These are phyloP conservation scores for Geum urbanum DNA, from an alignment of 306 rosid species.

Conservation along the genomic window DNA sequence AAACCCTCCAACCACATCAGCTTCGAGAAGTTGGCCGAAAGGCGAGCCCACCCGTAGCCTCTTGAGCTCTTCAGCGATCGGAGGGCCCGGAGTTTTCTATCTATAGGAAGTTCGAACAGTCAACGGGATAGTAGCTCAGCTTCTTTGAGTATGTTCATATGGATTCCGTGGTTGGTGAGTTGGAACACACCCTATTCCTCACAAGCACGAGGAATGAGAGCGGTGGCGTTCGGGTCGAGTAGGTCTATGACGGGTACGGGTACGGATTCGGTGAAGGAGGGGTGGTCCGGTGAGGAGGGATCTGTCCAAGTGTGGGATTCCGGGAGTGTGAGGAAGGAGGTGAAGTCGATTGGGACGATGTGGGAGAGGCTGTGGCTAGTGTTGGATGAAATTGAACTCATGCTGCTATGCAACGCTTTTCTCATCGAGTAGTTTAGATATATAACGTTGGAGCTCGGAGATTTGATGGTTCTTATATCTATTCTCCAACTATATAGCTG, in stretches of 20 bases:
- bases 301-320: constrained; percentile 36
- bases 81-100: constrained; percentile 32
- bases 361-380: constrained; percentile 4
- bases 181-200: constrained; percentile 46
- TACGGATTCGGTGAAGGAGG: constrained; percentile 1
- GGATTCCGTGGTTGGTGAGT: constrained; percentile 43
- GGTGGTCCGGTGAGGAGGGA: not conserved
- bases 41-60: constrained; percentile 43
- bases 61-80: constrained; percentile 21
- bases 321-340: constrained; percentile 19
- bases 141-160: constrained; percentile 13
- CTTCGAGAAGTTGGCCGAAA: constrained; percentile 28
- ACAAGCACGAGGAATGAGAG: constrained; percentile 29
- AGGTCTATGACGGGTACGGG: constrained; percentile 45
- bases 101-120: constrained; percentile 33
- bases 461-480: too few species aligned
- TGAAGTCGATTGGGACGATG: constrained; percentile 36
- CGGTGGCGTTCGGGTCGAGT: constrained; percentile 21
- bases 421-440: too few species aligned
- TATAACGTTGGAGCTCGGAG: too few species aligned
- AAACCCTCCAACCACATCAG: constrained; percentile 50
- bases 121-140: constrained; percentile 20
- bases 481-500: too few species aligned
- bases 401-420: not conserved
- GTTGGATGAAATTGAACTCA: not conserved